Percentiles rank a stretch among this genome's conserved stretches.
Conservation (phyloP, 495 filamentous ascomycete species). For the Penicillium canariense region DNA sequence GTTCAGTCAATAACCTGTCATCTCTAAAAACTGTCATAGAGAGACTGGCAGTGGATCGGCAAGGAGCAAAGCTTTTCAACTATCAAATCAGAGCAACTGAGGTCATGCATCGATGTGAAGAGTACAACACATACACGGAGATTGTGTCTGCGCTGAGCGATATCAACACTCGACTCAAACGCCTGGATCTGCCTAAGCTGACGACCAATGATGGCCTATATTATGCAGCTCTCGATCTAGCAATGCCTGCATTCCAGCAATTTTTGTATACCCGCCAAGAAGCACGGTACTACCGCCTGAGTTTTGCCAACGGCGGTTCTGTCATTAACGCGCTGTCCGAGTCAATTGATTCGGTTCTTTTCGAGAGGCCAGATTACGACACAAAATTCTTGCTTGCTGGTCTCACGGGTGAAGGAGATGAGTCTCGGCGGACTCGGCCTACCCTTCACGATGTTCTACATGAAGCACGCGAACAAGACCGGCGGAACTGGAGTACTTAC, state of each 20-base stretch:
- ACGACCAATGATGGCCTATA: conserved; percentile 19
- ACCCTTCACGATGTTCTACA: conserved; percentile 25
- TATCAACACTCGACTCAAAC: conserved; percentile 25
- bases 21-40: conserved; percentile 19
- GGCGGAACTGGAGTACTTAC: conserved; percentile 3
- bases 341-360: conserved; percentile 20
- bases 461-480: background rate
- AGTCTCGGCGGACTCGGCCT: background rate
- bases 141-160: conserved; percentile 30
- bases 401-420: conserved; percentile 27
- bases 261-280: conserved; percentile 18
- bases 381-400: conserved; percentile 20
- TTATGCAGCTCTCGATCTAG: conserved; percentile 33
- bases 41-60: conserved; percentile 15
- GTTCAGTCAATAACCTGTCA: conserved; percentile 10
- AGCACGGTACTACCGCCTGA: background rate
- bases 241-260: conserved; percentile 22
- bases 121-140: conserved; percentile 22
- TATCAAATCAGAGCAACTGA: background rate
- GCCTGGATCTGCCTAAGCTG: conserved; percentile 8
- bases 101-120: conserved; percentile 17
- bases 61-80: background rate
- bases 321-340: conserved; percentile 17
- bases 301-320: background rate
- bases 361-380: conserved; percentile 26